Base-by-base conservation (phyloP, 1,284 basidiomycete genomes). In the Jaminaea rosea region DNA sequence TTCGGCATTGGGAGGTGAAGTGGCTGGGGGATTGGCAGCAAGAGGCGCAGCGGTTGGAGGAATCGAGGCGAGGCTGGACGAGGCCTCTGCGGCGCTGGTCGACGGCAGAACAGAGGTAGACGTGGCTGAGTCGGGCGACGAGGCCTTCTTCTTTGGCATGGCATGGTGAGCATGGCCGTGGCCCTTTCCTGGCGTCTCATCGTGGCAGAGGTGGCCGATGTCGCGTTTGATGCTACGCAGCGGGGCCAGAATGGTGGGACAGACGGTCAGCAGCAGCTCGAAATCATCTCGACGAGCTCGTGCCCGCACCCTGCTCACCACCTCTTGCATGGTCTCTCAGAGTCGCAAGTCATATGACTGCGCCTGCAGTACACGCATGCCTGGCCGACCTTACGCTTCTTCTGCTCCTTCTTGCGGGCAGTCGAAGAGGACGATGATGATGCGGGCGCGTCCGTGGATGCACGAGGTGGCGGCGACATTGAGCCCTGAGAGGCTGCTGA, bases 341-440 rank as follows among this genome's bases (percentile, higher is more conserved):
- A 71, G 37, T 76, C 75, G 55, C 75, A 76, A 5, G 72, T 70
- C 75, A 76, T 88, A 81, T 89, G 85, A 80, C 87, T 90, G 55
- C 89, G 78, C 62, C 90, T 80, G 76, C 90, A 94, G 76, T 93
- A 96, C 46, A 96, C 79, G 74, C 91, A 94, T 1, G 90, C 90
- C 76, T 60, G 54, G 26, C 65, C 64, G 6, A 73, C 70, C 46
- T 73, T 73, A 19, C 69, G 49, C 7, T 68, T 46, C 37, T 64
- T 67, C 7, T 55, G 45, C 3, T 53, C 52, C 44, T 67, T 65
- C 44, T 63, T 67, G 29, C 15, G 29, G 15, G 29, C 29, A 15
- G 29, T 31, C 9, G 8, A 15, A 8, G 29, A 15, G 29, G 8
- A 15, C 29, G 29, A 15, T 31, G 29, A 31, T 31, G 29, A 31